A percentile compares a stretch with the other conserved stretches of the same genome.
Evolutionary conservation across 805 yeast genomes (phyloP).

Genomic region (Saccharomyces mikatae): DNA sequence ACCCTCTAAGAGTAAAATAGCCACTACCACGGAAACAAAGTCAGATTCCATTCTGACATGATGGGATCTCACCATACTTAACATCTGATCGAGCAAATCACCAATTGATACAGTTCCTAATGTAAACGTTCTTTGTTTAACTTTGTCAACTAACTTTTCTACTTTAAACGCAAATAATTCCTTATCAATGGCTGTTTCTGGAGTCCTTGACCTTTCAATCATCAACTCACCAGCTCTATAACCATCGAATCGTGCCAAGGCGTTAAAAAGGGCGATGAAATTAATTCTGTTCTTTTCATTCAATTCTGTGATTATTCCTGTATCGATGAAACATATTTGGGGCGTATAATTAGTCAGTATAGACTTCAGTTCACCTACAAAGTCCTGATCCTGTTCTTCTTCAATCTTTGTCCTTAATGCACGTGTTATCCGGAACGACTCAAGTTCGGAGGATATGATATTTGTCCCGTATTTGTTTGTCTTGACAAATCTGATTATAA

Average conservation of each 20-base stretch:
- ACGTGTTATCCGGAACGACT: constrained; percentile 16
- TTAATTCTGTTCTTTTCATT: constrained; percentile 70
- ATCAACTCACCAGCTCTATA: constrained; percentile 89
- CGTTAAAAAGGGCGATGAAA: constrained; percentile 81
- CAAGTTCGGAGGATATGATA: constrained; percentile 21
- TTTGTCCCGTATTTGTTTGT: constrained; percentile 30
- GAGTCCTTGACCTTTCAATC: constrained; percentile 92
- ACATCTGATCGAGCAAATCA: constrained; percentile 76
- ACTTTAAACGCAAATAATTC: constrained; percentile 85
- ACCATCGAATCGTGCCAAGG: constrained; percentile 88
- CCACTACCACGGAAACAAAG: constrained; percentile 90
- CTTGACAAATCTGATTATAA: constrained; percentile 64
- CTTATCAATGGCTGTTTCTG: constrained; percentile 78
- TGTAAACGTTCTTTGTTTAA: constrained; percentile 83
- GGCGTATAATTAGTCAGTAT: constrained; percentile 63
- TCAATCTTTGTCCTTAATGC: constrained; percentile 12
- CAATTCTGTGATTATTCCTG: constrained; percentile 88
- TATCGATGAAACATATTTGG: constrained; percentile 83
- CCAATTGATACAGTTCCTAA: constrained; percentile 89
- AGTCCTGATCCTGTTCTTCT: constrained; percentile 7
- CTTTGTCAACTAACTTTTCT: constrained; percentile 69
- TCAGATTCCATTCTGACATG: constrained; percentile 98
- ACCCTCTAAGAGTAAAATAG: constrained; percentile 85
- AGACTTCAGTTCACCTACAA: constrained; percentile 38
- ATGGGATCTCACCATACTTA: constrained; percentile 84